phyloP scores from a whole-genome alignment of 768 basidiomycete genomes.

The Podaxis rugospora region DNA sequence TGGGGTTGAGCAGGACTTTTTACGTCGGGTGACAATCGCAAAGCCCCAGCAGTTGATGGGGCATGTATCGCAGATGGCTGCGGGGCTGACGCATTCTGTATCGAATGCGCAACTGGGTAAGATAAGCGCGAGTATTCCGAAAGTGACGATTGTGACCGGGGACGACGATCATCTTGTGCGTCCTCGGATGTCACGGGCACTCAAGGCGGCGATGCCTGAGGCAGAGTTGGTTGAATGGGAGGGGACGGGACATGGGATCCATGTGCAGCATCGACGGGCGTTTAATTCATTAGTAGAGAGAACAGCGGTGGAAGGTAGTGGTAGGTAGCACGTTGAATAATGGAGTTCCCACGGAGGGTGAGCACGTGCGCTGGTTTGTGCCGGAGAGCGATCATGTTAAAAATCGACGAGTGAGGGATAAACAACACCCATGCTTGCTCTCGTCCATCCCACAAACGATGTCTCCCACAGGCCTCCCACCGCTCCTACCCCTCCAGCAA shows the following conservation, averaged over 20 bases:
- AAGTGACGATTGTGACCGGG: conserved; percentile 65
- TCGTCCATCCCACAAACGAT: conserved; percentile 34
- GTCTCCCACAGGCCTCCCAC: conserved; percentile 13
- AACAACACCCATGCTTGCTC: conserved; percentile 39
- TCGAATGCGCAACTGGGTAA: conserved; percentile 37
- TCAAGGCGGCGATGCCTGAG: conserved; percentile 61
- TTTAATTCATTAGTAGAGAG: conserved; percentile 58
- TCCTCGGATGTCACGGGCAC: conserved; percentile 41
- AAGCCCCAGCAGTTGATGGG: conserved; percentile 59
- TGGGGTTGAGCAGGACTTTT: conserved; percentile 31
- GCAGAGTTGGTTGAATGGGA: conserved; percentile 54
- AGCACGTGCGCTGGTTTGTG: background rate
- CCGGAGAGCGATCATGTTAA: background rate
- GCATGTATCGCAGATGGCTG: conserved; percentile 67
- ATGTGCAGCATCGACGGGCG: conserved; percentile 40
- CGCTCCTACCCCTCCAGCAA: no score
- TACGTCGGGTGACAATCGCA: conserved; percentile 43
- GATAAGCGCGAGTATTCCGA: conserved; percentile 56
- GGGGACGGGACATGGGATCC: conserved; percentile 60
- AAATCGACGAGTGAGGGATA: background rate
- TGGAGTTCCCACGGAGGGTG: background rate
- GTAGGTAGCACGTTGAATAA: background rate
- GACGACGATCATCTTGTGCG: conserved; percentile 59
- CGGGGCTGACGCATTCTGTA: conserved; percentile 62
- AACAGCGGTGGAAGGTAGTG: conserved; percentile 25